Base-by-base conservation (phyloP, 106 monocot species). In the Apostasia ramifera region DNA sequence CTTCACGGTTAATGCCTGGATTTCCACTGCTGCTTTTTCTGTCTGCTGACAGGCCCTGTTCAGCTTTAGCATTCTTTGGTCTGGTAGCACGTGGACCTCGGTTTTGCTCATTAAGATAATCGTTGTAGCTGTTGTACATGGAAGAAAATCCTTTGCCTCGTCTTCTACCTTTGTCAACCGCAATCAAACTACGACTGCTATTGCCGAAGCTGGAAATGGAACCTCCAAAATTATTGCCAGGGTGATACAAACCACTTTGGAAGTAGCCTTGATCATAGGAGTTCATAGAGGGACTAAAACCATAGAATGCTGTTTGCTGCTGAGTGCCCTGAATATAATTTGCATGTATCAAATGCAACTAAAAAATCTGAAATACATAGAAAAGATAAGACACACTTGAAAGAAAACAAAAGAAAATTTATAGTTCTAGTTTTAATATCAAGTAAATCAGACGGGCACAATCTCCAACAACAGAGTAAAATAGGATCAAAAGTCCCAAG, bases 51-150 rank as follows among this genome's bases (percentile, higher is more conserved):
- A 69, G 75, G 53, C 61, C 69, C 8, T 72, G 79, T 4, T 72
- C 78, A 14, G 53, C 44, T n/a, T 11, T 51, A 3, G 37, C 44
- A 72, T 68, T 86, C 69, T 83, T 90, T 55, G 76, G 75, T 57
- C 73, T 86, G 40, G 69, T 76, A 13, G 83, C 74, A 15, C 86
- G 67, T 70, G 90, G 86, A 9, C 90, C 86, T 72, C 79, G 83
- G 64, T 74, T 91, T 76, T 91, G 90, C 71, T 86, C 86, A 70
- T 57, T 79, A 15, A 91, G 90, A 44, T 84, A 81, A 14, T 84
- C 86, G 67, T 71, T 77, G 62, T 70, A 81, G 55, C 68, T 81
- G 37, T 48, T 65, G 67, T 71, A 81, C 4, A 83, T 57, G 68
- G 82, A 71, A 52, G 52, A 26, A 62, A 68, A 75, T 44, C 72